A percentile compares a stretch with the other conserved stretches of the same genome.
These are phyloP conservation scores for Kalmusia sp. DNA, from an alignment of 2,329 filamentous ascomycete species.

Conservation along the genomic window DNA sequence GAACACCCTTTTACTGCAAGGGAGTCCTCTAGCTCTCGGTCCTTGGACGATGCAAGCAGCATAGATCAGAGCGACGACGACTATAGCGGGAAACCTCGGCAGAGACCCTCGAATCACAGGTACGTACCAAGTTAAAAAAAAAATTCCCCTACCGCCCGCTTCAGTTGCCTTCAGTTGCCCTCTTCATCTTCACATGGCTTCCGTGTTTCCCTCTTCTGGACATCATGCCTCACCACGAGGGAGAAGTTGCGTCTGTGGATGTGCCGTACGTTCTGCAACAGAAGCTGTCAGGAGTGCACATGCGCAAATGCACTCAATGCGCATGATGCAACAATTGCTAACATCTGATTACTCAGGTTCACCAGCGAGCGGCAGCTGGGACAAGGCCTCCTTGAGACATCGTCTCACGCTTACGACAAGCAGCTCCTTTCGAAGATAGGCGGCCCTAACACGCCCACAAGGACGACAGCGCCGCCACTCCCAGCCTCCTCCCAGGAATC, in stretches of 20 bases:
- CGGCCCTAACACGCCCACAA: constrained; percentile 63
- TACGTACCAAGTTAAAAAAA: constrained; percentile 36
- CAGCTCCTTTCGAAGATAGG: constrained; percentile 68
- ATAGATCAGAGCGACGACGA: constrained; percentile 47
- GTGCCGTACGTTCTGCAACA: constrained; percentile 1
- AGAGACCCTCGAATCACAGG: constrained; percentile 52
- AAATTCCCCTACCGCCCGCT: not conserved
- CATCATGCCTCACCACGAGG: not conserved
- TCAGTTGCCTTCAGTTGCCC: not conserved
- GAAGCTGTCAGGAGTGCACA: not conserved
- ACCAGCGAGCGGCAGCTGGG: constrained; percentile 67
- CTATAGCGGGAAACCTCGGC: constrained; percentile 39
- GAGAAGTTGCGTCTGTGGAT: not conserved
- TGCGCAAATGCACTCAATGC: constrained; percentile 7
- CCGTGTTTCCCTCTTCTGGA: constrained; percentile 4
- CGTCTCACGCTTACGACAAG: constrained; percentile 69
- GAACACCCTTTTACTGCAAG: constrained; percentile 43
- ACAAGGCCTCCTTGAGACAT: constrained; percentile 62
- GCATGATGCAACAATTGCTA: constrained; percentile 14
- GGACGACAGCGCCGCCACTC: constrained; percentile 44
- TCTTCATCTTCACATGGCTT: not conserved
- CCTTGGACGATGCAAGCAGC: constrained; percentile 43
- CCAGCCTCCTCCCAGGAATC: constrained; percentile 43
- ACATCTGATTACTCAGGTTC: constrained; percentile 50
- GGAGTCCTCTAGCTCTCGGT: constrained; percentile 49